Conservation (phyloP, 2,329 filamentous ascomycete species). For the Dryadomyces quercus-mongolicae region DNA sequence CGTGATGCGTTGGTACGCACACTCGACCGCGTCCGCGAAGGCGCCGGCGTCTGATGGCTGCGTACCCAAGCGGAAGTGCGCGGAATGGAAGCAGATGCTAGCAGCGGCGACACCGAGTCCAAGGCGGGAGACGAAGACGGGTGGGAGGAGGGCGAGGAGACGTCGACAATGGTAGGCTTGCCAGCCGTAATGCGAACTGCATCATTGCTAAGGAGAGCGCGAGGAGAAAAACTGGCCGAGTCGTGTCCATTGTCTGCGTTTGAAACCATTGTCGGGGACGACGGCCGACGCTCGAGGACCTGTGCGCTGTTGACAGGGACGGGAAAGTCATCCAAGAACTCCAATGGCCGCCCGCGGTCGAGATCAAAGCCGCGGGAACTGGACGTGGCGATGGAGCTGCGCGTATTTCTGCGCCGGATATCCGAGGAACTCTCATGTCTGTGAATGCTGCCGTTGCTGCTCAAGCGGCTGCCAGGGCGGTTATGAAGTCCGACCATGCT, state of each 20-base stretch:
- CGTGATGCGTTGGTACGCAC: constrained; percentile 6
- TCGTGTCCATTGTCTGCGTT: background rate
- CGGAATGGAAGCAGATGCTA: constrained; percentile 4
- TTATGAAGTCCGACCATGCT: too few species aligned
- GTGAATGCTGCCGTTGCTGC: background rate
- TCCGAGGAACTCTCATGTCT: background rate
- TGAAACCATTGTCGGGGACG: background rate
- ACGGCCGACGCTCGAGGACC: background rate
- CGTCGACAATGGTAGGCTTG: background rate
- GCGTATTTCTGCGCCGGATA: constrained; percentile 7
- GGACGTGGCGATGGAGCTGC: constrained; percentile 7
- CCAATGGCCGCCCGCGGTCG: background rate
- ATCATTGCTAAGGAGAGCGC: background rate
- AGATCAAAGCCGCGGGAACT: background rate
- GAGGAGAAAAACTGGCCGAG: background rate
- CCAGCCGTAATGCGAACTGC: background rate
- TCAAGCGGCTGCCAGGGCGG: background rate
- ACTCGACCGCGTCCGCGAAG: background rate
- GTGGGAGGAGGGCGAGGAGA: background rate
- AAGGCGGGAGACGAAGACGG: background rate
- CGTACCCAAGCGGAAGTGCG: constrained; percentile 12
- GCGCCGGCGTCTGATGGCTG: constrained; percentile 4
- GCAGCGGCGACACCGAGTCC: background rate
- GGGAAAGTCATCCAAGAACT: background rate
- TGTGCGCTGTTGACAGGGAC: background rate